Conservation (phyloP, 2,329 filamentous ascomycete species). For the Aspergillus udagawae region DNA sequence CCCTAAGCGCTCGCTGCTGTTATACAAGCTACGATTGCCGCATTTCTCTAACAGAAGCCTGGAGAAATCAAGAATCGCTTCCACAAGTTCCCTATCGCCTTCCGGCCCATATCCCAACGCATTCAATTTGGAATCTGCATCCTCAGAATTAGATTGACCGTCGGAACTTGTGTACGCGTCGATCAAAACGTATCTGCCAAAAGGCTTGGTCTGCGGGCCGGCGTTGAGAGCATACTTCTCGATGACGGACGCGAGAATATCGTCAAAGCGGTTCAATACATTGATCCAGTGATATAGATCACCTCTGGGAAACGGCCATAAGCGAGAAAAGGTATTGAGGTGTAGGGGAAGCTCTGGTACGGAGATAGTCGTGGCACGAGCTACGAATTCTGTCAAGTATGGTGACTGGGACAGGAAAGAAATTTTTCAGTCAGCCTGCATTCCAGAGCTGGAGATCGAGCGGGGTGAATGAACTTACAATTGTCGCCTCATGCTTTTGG, state of each 20-base stretch:
- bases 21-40: constrained; percentile 93
- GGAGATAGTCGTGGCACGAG: constrained; percentile 58
- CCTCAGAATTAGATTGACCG: constrained; percentile 51
- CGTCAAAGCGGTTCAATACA: constrained; percentile 88
- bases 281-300: constrained; percentile 99
- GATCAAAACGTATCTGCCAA: constrained; percentile 46
- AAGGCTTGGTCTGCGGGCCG: constrained; percentile 75
- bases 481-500: constrained; percentile 50
- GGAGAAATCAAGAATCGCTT: constrained; percentile 79
- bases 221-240: constrained; percentile 73
- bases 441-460: constrained; percentile 3
- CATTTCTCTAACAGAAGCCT: constrained; percentile 87
- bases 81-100: constrained; percentile 75
- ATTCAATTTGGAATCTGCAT: constrained; percentile 51
- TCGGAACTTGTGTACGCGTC: constrained; percentile 56
- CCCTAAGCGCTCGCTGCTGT: constrained; percentile 85
- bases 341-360: constrained; percentile 72
- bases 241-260: constrained; percentile 77
- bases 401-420: constrained; percentile 61
- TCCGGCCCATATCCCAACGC: constrained; percentile 65
- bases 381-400: constrained; percentile 78
- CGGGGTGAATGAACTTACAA: constrained; percentile 36
- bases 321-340: constrained; percentile 74
- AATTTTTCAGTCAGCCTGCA: constrained; percentile 20
- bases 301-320: constrained; percentile 93